phyloP scores from a whole-genome alignment of 768 basidiomycete genomes.

The Suillus cothurnatus region DNA sequence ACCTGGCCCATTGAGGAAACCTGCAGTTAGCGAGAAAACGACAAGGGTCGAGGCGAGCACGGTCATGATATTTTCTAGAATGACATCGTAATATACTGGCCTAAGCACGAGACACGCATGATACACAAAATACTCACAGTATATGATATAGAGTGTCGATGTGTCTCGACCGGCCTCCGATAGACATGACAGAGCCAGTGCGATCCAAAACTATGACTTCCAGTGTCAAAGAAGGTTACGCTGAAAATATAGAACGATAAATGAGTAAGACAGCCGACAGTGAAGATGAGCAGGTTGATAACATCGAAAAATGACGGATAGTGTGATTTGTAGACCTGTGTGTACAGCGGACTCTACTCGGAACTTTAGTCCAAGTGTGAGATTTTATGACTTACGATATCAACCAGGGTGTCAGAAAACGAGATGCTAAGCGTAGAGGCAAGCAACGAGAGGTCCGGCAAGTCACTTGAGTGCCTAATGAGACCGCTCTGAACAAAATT shows the following conservation, averaged over 20 bases:
- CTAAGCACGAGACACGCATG: conserved; percentile 3
- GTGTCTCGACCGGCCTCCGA: conserved; percentile 23
- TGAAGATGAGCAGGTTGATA: conserved; percentile 28
- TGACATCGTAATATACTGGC: conserved; percentile 32
- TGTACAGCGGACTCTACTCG: not conserved
- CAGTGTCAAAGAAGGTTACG: conserved; percentile 11
- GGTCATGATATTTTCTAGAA: conserved; percentile 26
- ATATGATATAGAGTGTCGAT: conserved; percentile 23
- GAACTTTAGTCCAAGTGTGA: conserved; percentile 5
- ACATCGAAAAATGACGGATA: conserved; percentile 18
- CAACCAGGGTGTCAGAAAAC: conserved; percentile 22
- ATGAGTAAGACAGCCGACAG: conserved; percentile 22
- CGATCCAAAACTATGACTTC: not conserved
- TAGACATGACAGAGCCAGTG: conserved; percentile 6
- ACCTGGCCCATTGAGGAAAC: not conserved
- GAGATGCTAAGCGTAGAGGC: conserved; percentile 25
- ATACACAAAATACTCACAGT: conserved; percentile 20
- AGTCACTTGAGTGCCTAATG: conserved; percentile 10
- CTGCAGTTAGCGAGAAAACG: not conserved
- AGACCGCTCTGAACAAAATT: conserved; percentile 17
- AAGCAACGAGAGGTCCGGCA: conserved; percentile 16
- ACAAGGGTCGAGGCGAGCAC: conserved; percentile 23
- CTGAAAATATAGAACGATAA: conserved; percentile 15
- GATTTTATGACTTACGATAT: conserved; percentile 22
- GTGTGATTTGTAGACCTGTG: conserved; percentile 28